phyloP scores from a whole-genome alignment of 192 early-diverging fungal genomes.

The Coemansia sp. region DNA sequence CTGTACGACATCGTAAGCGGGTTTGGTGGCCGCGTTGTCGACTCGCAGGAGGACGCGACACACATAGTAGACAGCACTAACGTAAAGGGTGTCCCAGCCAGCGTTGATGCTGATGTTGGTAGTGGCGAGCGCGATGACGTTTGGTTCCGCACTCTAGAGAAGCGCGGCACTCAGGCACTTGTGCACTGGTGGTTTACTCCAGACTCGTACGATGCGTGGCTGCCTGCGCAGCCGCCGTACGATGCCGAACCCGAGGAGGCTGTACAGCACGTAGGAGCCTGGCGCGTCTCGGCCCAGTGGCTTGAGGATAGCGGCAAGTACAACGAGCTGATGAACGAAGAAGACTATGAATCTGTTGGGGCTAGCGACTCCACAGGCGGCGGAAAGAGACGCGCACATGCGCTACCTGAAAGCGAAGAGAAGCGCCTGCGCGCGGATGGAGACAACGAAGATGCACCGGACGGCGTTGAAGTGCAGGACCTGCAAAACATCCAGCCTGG shows the following conservation, averaged over 20 bases:
- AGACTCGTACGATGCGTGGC: constrained; percentile 79
- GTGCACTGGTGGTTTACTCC: constrained; percentile 85
- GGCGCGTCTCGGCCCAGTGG: constrained; percentile 74
- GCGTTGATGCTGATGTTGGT: not conserved
- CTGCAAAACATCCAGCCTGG: constrained; percentile 17
- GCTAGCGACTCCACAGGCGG: constrained; percentile 19
- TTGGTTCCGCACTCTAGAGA: constrained; percentile 55
- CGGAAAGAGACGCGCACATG: constrained; percentile 50
- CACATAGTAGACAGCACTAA: constrained; percentile 27
- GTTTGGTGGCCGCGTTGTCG: constrained; percentile 31
- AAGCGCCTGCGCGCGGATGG: constrained; percentile 34
- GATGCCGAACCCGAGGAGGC: constrained; percentile 63
- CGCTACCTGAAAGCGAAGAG: constrained; percentile 36
- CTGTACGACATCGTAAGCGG: constrained; percentile 15
- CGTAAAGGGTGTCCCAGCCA: constrained; percentile 6
- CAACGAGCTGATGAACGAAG: constrained; percentile 86
- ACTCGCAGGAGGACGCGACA: constrained; percentile 26
- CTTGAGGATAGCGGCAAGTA: constrained; percentile 71
- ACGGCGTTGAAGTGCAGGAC: constrained; percentile 23
- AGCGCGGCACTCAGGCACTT: constrained; percentile 59
- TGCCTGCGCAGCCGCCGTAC: constrained; percentile 64
- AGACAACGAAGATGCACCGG: constrained; percentile 17
- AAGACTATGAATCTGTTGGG: constrained; percentile 72
- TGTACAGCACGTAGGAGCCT: constrained; percentile 67
- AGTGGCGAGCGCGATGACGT: constrained; percentile 24